Base-by-base conservation (phyloP, 148 eudicot genomes). In the Diospyros kaki region DNA sequence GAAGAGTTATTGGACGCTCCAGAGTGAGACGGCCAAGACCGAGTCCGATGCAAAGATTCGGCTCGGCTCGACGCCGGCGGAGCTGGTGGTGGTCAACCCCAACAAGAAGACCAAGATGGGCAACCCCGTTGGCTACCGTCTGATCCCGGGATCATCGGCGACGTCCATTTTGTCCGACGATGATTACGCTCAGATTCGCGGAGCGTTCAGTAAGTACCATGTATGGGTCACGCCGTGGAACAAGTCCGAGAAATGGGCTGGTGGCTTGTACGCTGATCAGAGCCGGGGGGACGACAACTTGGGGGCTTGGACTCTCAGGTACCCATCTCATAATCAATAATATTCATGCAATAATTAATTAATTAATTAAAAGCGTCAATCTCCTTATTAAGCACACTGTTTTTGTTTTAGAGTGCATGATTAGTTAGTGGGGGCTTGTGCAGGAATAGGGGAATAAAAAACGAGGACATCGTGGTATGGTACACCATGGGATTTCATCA, bases 181-280 rank as follows among this genome's bases (percentile, higher is more conserved):
- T 39, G 90, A 87, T 83, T 81, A 78, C 68, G 78, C 82, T 1
- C 79, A 87, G 45, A 71, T 87, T 12, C 78, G 87, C 8, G 93
- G 83, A 8, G 85, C 81, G 0, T 87, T 77, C 67, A 83, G 77
- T 0, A 75, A 83, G 58, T 73, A 86, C 48, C 64, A 78, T 70
- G 74, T 89, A 69, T 82, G 85, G 87, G 89, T 86, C 38, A 89
- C 91, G 48, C 88, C 85, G 0, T 82, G 80, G 75, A 87, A 85
- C 58, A 82, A 80, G 83, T 81, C 84, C 55, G 93, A 87, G 71
- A 86, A 82, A 77, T 86, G 93, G 91, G 91, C 83, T 48, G 83
- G 86, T 54, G 89, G 88, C 1, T 18, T 79, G 41, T 87, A 81
- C 55, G 44, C 73, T 60, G 91, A 86, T 69, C 87, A 81, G 59